Percentiles rank a stretch among this genome's conserved stretches.
Evolutionary conservation across 306 rosid genomes (phyloP).

Genomic region (Bauhinia variegata): DNA sequence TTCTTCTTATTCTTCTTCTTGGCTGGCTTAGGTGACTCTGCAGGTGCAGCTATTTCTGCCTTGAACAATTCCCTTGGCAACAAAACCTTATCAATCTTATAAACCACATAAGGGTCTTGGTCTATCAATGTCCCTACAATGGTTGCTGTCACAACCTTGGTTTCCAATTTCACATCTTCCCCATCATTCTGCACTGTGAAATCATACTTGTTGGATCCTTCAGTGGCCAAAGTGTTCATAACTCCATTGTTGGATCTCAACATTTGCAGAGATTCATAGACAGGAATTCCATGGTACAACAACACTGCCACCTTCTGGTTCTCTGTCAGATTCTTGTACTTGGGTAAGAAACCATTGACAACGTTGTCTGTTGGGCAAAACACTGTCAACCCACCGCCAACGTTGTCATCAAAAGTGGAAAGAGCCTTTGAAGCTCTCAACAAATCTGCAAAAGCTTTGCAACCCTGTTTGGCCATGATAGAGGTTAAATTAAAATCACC

Average conservation of each 20-base stretch:
- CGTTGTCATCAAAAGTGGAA: constrained; percentile 50
- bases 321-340: constrained; percentile 74
- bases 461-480: constrained; percentile 77
- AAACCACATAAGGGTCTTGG: constrained; percentile 75
- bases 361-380: constrained; percentile 79
- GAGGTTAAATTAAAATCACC: constrained; percentile 60
- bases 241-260: constrained; percentile 75
- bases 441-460: constrained; percentile 77
- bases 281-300: constrained; percentile 75
- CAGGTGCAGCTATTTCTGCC: constrained; percentile 49
- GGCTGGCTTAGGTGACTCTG: constrained; percentile 26
- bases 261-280: constrained; percentile 73
- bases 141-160: constrained; percentile 61
- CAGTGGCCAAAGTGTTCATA: constrained; percentile 85
- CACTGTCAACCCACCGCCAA: constrained; percentile 86
- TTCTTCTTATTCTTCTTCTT: constrained; percentile 35
- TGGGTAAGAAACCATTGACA: constrained; percentile 58
- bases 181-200: constrained; percentile 80
- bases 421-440: constrained; percentile 60
- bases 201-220: constrained; percentile 75
- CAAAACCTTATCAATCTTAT: constrained; percentile 71
- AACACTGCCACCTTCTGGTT: constrained; percentile 59
- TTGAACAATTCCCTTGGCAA: constrained; percentile 78
- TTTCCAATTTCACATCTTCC: constrained; percentile 70
- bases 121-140: constrained; percentile 73